These are phyloP conservation scores for Udeniomyces megalosporus DNA, from an alignment of 768 basidiomycete species.

Conservation along the genomic window DNA sequence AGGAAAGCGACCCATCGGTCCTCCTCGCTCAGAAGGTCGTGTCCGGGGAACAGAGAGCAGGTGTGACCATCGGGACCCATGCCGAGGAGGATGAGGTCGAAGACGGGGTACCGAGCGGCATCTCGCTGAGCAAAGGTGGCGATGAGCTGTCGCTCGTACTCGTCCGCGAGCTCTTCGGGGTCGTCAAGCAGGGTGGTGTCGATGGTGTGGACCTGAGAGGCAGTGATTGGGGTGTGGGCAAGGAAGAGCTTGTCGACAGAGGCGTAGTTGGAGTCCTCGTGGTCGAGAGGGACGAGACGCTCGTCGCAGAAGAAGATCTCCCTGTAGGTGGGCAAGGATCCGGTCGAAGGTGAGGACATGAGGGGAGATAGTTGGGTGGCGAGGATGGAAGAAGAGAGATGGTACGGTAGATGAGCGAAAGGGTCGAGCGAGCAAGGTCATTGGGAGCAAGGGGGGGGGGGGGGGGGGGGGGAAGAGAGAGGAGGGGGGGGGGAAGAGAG, in stretches of 20 bases:
- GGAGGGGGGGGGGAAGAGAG: neutral
- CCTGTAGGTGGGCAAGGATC: no score
- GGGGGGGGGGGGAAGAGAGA: constrained; percentile 8
- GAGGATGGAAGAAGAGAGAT: constrained; percentile 28
- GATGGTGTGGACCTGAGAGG: constrained; percentile 64
- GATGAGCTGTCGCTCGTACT: constrained; percentile 50
- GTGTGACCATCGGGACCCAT: constrained; percentile 99
- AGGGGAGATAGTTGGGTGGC: constrained; percentile 24
- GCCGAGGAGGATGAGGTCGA: constrained; percentile 91
- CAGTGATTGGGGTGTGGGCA: constrained; percentile 63
- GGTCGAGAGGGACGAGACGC: constrained; percentile 79
- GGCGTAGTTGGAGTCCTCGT: constrained; percentile 79
- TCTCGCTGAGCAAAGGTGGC: constrained; percentile 80
- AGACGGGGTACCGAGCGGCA: constrained; percentile 87
- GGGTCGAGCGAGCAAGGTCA: no score
- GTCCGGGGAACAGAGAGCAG: constrained; percentile 90
- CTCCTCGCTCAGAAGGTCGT: constrained; percentile 60
- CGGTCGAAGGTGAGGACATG: neutral
- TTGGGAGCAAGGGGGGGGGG: neutral
- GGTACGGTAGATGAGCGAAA: no score
- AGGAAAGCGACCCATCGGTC: constrained; percentile 91
- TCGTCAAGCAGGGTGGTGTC: constrained; percentile 44
- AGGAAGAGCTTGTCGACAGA: constrained; percentile 60
- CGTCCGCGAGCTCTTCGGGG: constrained; percentile 34
- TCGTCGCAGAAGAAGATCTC: constrained; percentile 97